A percentile compares a stretch with the other conserved stretches of the same genome.
Conservation (phyloP, 2,329 filamentous ascomycete genomes). For the Dactylellina cionopaga region DNA sequence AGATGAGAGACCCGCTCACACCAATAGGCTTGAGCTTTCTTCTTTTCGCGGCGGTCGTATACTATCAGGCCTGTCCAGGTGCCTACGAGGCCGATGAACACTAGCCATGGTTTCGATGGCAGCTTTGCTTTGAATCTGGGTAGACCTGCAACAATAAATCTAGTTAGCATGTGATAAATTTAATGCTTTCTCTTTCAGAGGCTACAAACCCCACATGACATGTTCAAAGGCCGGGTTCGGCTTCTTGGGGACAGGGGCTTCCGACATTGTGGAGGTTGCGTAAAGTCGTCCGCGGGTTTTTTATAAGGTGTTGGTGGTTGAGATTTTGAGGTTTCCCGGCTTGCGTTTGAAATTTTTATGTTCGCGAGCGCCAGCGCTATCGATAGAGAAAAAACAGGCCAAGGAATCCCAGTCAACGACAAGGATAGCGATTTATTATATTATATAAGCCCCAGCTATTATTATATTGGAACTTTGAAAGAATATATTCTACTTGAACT, state of each 20-base stretch:
- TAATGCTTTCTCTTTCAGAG: constrained; percentile 4
- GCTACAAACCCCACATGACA: constrained; percentile 27
- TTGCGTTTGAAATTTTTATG: constrained; percentile 27
- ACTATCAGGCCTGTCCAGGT: constrained; percentile 82
- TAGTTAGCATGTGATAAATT: constrained; percentile 1
- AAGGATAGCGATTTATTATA: too few species aligned
- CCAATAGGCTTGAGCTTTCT: constrained; percentile 85
- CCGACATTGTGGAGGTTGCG: constrained; percentile 26
- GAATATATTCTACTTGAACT: too few species aligned
- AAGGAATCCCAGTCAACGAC: too few species aligned
- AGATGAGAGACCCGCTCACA: constrained; percentile 84
- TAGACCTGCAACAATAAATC: constrained; percentile 68
- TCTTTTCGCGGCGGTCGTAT: constrained; percentile 93
- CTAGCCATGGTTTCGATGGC: constrained; percentile 96
- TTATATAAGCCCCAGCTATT: too few species aligned
- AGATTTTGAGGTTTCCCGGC: constrained; percentile 28
- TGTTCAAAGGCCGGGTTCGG: constrained; percentile 47
- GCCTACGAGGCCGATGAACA: constrained; percentile 84
- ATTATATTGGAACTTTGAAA: too few species aligned
- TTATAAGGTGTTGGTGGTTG: constrained; percentile 15
- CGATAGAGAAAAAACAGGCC: constrained; percentile 40
- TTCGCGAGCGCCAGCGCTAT: constrained; percentile 34
- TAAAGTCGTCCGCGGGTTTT: constrained; percentile 13
- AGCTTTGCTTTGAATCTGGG: constrained; percentile 84
- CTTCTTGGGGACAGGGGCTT: constrained; percentile 42